phyloP scores from a whole-genome alignment of 2,329 filamentous ascomycete species.

The Penicillium olsonii region DNA sequence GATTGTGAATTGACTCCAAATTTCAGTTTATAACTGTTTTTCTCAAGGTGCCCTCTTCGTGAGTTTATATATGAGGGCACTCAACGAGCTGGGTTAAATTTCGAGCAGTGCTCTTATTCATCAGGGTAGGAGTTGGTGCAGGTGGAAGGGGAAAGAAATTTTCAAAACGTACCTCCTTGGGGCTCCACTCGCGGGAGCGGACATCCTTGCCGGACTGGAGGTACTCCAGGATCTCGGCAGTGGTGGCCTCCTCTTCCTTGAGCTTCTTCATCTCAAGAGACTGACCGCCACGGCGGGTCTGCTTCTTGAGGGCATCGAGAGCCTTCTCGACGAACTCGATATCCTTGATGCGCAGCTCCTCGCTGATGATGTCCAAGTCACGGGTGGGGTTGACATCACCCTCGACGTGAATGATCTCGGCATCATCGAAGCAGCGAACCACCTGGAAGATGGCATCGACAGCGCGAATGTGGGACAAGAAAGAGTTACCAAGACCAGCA shows the following conservation, averaged over 20 bases:
- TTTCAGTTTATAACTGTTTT: slow-evolving; percentile 71
- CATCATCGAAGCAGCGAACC: slow-evolving; percentile 96
- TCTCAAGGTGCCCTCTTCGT: slow-evolving; percentile 85
- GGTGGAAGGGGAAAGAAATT: slow-evolving; percentile 12
- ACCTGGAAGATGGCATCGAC: slow-evolving; percentile 98
- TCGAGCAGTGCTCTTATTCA: slow-evolving; percentile 99
- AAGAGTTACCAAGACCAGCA: slow-evolving; percentile 94
- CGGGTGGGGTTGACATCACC: slow-evolving; percentile 94
- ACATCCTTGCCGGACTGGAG: slow-evolving; percentile 90
- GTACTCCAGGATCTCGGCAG: slow-evolving; percentile 83
- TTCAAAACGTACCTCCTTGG: slow-evolving; percentile 77
- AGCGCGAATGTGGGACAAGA: slow-evolving; percentile 97
- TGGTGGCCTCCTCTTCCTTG: slow-evolving; percentile 88
- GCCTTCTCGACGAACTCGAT: slow-evolving; percentile 98
- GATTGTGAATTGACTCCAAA: slow-evolving; percentile 40
- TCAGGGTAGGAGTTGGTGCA: slow-evolving; percentile 62
- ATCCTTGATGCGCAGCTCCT: slow-evolving; percentile 96
- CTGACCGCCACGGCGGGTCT: slow-evolving; percentile 91
- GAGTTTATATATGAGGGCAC: slow-evolving; percentile 68
- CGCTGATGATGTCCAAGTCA: slow-evolving; percentile 94
- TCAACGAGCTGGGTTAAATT: slow-evolving; percentile 99
- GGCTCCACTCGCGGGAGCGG: slow-evolving; percentile 82
- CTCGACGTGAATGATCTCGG: slow-evolving; percentile 99
- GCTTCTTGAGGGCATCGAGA: slow-evolving; percentile 87
- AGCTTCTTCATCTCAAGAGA: slow-evolving; percentile 97